A percentile compares a stretch with the other conserved stretches of the same genome.
Evolutionary conservation across 805 yeast species (phyloP).

Genomic region (Teunomyces pallodes): DNA sequence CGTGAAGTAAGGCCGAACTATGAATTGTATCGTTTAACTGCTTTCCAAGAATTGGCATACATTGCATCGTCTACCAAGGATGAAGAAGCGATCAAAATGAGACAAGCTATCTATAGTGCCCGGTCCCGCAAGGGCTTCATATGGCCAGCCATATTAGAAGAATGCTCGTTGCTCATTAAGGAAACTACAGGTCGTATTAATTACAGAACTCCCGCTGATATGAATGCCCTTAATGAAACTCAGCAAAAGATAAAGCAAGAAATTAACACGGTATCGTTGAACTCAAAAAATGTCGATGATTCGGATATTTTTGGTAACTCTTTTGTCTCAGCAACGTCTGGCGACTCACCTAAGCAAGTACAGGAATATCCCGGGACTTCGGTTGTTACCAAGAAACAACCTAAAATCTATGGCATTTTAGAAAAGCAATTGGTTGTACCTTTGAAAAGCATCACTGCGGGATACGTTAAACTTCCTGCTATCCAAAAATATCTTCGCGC

Average conservation of each 20-base stretch:
- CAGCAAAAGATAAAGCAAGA: constrained; percentile 17
- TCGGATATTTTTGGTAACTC: constrained; percentile 40
- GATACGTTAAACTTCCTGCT: background rate
- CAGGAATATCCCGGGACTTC: background rate
- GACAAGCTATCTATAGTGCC: constrained; percentile 54
- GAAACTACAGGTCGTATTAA: constrained; percentile 45
- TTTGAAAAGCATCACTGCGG: background rate
- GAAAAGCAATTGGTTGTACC: constrained; percentile 15
- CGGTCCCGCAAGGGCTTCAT: constrained; percentile 42
- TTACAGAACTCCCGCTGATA: constrained; percentile 29
- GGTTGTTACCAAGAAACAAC: background rate
- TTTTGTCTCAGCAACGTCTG: constrained; percentile 1
- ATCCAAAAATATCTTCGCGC: background rate
- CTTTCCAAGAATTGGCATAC: constrained; percentile 73
- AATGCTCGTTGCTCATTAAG: constrained; percentile 55
- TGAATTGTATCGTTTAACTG: constrained; percentile 49
- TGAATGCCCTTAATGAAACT: constrained; percentile 23
- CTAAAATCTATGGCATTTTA: constrained; percentile 7
- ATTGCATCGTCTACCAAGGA: constrained; percentile 46
- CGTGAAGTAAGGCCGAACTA: constrained; percentile 43
- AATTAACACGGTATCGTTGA: background rate
- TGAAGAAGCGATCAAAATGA: constrained; percentile 38
- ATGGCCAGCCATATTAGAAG: constrained; percentile 62
- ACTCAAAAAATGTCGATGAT: constrained; percentile 8
- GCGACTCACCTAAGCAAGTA: background rate